Conservation (phyloP, 306 rosid genomes). For the Coriaria nepalensis region DNA sequence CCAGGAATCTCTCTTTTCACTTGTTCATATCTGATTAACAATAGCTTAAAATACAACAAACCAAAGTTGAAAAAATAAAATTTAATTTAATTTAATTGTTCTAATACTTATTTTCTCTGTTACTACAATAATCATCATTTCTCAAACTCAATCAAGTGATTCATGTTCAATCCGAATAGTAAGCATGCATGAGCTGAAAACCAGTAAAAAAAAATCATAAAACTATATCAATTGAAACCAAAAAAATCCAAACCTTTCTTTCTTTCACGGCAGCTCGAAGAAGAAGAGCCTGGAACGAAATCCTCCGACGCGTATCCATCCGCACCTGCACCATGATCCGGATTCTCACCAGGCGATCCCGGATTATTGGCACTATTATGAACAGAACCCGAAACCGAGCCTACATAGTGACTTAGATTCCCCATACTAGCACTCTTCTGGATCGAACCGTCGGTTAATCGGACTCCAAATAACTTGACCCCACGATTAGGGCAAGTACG, state of each 20-base stretch:
- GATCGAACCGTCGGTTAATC: slow-evolving; percentile 88
- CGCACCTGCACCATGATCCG: slow-evolving; percentile 51
- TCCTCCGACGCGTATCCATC: slow-evolving; percentile 97
- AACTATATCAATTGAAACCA: background rate
- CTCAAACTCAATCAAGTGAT: too few species aligned
- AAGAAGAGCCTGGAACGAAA: slow-evolving; percentile 89
- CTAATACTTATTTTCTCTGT: background rate
- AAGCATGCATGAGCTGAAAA: slow-evolving; percentile 8
- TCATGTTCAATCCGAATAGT: background rate
- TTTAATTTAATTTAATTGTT: slow-evolving; percentile 1
- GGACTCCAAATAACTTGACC: slow-evolving; percentile 84
- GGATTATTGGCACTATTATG: slow-evolving; percentile 39
- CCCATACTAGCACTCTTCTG: slow-evolving; percentile 98
- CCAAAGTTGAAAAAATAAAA: too few species aligned
- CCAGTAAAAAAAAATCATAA: background rate
- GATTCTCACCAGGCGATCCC: slow-evolving; percentile 69
- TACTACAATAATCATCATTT: background rate
- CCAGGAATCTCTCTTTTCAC: too few species aligned
- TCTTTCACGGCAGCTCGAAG: slow-evolving; percentile 83
- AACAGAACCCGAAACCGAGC: slow-evolving; percentile 27
- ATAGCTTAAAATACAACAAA: too few species aligned
- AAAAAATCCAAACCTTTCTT: slow-evolving; percentile 54
- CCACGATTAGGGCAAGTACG: slow-evolving; percentile 95
- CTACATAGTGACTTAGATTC: slow-evolving; percentile 71
- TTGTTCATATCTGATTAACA: too few species aligned